Base-by-base conservation (phyloP, 371 early-diverging fungal genomes). In the Actinomortierella ambigua region DNA sequence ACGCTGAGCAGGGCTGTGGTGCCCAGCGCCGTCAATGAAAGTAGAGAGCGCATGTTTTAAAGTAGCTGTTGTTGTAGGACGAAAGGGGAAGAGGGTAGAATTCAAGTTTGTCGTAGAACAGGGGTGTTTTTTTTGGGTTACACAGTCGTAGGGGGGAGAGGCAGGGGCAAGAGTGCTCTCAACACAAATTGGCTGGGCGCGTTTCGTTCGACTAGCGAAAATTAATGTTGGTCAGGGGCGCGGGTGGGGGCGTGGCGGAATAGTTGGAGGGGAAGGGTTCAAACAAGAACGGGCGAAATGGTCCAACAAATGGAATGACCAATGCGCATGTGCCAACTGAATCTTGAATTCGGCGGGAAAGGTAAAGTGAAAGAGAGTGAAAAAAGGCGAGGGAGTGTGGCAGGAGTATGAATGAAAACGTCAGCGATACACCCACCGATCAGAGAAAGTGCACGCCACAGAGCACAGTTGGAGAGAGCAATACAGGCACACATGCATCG, bases 1-100 rank as follows among this genome's bases (percentile, higher is more conserved):
- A 64, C 2, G 28, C 65, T 24, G 43, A 60, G 54, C 50, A 52
- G 60, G 11, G 61, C 39, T 26, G 50, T 61, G 48, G 65, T 51
- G 50, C 57, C 17, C 51, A 61, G 40, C 13, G 63, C 0, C 9
- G 44, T 44, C 27, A 51, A 56, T 22, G 65, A 43, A 26, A 63
- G 8, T 39, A 65, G 65, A 61, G 65, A 70, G 23, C 53, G 18
- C 40, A 53, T n/a, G 8, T 63, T 48, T 27, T 50, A 41, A 13
- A 40, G 53, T 39, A 18, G 41, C 3, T n/a, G 42, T 41, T 4
- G 26, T 47, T 28, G 62, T 7, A 23, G 54, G 44, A 7, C 56
- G 53, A 52, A 51, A 68, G 40, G 52, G 39, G 34, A 29, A 47
- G 26, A n/a, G 26, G 18, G 43, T 28, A 23, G 28, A n/a, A 13